A percentile compares a stretch with the other conserved stretches of the same genome.
Evolutionary conservation across 169 alveolate species (phyloP).

Genomic region (Toxoplasma gondii): DNA sequence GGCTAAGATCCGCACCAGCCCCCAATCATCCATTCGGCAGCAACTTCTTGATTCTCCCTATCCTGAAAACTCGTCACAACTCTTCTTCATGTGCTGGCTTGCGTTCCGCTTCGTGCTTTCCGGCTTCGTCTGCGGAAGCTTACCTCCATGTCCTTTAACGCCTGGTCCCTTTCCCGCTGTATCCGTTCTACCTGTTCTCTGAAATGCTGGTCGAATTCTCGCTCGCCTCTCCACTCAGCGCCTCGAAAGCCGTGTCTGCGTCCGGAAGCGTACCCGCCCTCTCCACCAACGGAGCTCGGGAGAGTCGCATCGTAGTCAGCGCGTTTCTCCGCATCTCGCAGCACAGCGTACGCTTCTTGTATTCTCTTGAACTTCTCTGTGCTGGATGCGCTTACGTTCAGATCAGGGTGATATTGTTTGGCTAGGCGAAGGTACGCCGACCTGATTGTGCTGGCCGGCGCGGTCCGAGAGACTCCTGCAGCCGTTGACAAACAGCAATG

Average conservation of each 20-base stretch:
- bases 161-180: slow-evolving; percentile 40
- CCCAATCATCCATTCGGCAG: too few relatives aligned
- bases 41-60: too few relatives aligned
- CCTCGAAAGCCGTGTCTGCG: not conserved
- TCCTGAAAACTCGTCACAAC: too few relatives aligned
- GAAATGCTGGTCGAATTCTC: slow-evolving; percentile 40
- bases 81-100: too few relatives aligned
- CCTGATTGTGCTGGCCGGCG: slow-evolving; percentile 34
- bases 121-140: not conserved
- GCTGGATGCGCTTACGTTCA: not conserved
- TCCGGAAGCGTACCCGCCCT: not conserved
- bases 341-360: slow-evolving; percentile 48
- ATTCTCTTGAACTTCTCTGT: not conserved
- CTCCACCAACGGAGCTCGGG: slow-evolving; percentile 14
- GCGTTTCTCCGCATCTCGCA: slow-evolving; percentile 34
- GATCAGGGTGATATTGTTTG: slow-evolving; percentile 55
- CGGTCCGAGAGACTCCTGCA: slow-evolving; percentile 40
- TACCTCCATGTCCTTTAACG: slow-evolving; percentile 48
- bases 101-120: not conserved
- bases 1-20: too few relatives aligned
- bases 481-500: not conserved
- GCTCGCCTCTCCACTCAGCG: slow-evolving; percentile 35
- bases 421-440: slow-evolving; percentile 53
- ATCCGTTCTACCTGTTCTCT: slow-evolving; percentile 48
- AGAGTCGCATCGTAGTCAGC: slow-evolving; percentile 28